A percentile compares a stretch with the other conserved stretches of the same genome.
Evolutionary conservation across 768 basidiomycete species (phyloP).

Genomic region (Daedaleopsis nitida): DNA sequence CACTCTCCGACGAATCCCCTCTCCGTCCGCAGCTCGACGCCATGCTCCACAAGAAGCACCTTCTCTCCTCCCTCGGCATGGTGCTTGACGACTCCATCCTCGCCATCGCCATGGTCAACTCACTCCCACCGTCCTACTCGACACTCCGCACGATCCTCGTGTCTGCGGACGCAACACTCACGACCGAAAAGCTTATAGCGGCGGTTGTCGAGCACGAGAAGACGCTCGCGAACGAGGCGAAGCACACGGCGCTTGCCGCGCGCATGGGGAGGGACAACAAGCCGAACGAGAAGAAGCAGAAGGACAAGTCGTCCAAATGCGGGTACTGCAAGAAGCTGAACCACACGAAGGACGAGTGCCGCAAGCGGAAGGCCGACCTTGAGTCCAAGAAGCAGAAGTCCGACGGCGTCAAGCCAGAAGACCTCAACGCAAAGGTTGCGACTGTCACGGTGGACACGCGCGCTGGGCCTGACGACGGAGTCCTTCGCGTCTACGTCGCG

Average conservation of each 20-base stretch:
- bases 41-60: constrained; percentile 18
- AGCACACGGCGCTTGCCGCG: constrained; percentile 1
- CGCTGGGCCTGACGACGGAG: neutral
- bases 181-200: constrained; percentile 10
- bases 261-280: constrained; percentile 3
- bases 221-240: neutral
- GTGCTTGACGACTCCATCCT: constrained; percentile 24
- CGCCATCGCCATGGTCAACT: constrained; percentile 24
- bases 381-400: constrained; percentile 6
- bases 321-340: constrained; percentile 13
- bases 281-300: constrained; percentile 2
- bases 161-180: constrained; percentile 1
- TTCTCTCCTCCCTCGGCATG: constrained; percentile 20
- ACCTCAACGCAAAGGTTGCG: constrained; percentile 14
- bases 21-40: constrained; percentile 27
- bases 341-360: constrained; percentile 15
- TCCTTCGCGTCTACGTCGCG: constrained; percentile 5
- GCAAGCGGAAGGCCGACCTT: constrained; percentile 18
- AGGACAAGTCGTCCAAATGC: constrained; percentile 15
- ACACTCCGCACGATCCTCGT: constrained; percentile 27
- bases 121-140: constrained; percentile 25
- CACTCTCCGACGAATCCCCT: constrained; percentile 18
- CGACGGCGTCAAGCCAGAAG: neutral
- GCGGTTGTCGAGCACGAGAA: constrained; percentile 21
- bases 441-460: neutral